Base-by-base conservation (phyloP, 352 stramenopile species). In the Phytophthora meadii region DNA sequence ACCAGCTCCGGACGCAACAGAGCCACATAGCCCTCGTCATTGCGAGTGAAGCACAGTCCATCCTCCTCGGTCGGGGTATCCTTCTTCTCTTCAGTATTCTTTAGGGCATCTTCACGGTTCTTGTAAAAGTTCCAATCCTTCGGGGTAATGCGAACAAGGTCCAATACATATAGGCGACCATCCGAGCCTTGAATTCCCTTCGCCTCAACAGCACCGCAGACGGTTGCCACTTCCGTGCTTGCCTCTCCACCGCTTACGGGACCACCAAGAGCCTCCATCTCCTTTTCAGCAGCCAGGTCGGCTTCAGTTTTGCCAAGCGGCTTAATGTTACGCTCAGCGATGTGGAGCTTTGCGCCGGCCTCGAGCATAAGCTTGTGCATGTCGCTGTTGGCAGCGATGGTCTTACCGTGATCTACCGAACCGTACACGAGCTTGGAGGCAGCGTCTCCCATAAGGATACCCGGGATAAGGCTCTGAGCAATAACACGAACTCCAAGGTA, bases 171-270 rank as follows among this genome's bases (percentile, higher is more conserved):
- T 65, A 93, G 84, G 52, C 92, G 87, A 15, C 85, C 88, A 67
- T 99, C 97, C 10, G 92, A 97, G n/a, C 96, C 94, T 28, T 90
- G 68, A 65, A 99, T 98, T 27, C 95, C 96, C 79, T 99, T 99
- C 48, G 93, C 95, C 61, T 98, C 96, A 45, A 99, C 84, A 6
- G 97, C 95, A 17, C 88, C 92, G 64, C 91, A 98, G 1, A 98
- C 76, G 54, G 85, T 70, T 22, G 93, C 78, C 19, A 89, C 72
- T 8, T 81, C 67, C 0, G 79, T 84, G n/a, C 57, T 68, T 7
- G 82, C 88, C 42, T 92, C 87, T 7, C 84, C 84, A 30, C 68
- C 62, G 30, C 57, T 78, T 14, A 59, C 54, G 42, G 64, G 70
- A 6, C 39, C 46, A 56, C 59, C 63, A 54, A 67, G 63, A 50